phyloP scores from a whole-genome alignment of 2,329 filamentous ascomycete species.

The Ramularia collo-cygni region DNA sequence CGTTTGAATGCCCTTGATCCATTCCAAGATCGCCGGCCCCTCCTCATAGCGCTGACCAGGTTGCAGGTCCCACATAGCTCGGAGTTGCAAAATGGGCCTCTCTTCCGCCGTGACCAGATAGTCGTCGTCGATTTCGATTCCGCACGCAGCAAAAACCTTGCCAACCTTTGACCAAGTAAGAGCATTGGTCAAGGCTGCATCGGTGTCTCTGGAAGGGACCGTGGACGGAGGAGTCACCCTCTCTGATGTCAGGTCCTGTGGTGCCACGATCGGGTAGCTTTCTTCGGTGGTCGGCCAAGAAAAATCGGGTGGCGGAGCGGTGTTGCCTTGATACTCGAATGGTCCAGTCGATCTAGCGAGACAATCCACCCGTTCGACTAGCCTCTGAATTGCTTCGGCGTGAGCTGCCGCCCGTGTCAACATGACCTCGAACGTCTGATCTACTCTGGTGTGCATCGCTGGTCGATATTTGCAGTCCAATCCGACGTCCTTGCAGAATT shows the following conservation, averaged over 20 bases:
- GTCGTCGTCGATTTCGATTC: background rate
- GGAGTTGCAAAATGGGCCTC: background rate
- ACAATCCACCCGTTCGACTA: too few relatives aligned
- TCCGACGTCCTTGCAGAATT: constrained; percentile 73
- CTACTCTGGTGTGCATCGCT: constrained; percentile 71
- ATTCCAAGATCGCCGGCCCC: too few relatives aligned
- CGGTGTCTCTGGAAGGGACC: constrained; percentile 32
- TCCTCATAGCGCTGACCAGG: too few relatives aligned
- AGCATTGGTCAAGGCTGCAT: constrained; percentile 65
- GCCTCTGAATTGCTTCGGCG: constrained; percentile 17
- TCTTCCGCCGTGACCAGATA: constrained; percentile 6
- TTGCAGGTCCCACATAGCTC: too few relatives aligned
- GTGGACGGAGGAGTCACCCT: constrained; percentile 57
- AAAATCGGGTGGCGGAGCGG: too few relatives aligned
- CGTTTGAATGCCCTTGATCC: too few relatives aligned
- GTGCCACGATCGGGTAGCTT: constrained; percentile 36
- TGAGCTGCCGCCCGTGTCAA: constrained; percentile 35
- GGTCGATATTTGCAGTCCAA: constrained; percentile 80
- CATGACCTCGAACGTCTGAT: constrained; percentile 37
- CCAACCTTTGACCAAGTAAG: constrained; percentile 8
- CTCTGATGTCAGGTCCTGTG: constrained; percentile 55
- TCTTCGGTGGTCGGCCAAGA: background rate
- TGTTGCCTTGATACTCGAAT: too few relatives aligned
- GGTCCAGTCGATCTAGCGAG: too few relatives aligned
- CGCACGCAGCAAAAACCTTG: background rate